A percentile compares a stretch with the other conserved stretches of the same genome.
Evolutionary conservation across 2,329 filamentous ascomycete species (phyloP).

Genomic region (Blumeria hordei): DNA sequence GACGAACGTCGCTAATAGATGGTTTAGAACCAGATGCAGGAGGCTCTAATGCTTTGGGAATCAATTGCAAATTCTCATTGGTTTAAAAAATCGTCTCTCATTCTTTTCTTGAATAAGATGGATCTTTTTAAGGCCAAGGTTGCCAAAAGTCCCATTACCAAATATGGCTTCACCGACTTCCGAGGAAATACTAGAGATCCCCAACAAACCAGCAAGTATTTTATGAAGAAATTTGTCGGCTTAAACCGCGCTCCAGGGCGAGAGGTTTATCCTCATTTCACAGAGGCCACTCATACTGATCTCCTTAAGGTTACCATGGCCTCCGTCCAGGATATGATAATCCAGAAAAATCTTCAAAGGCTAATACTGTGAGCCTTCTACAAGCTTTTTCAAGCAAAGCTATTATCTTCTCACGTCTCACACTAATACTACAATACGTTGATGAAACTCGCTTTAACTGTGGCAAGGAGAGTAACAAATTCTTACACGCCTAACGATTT

Average conservation of each 20-base stretch:
- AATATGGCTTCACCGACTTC: slow-evolving; percentile 59
- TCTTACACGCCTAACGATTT: too few relatives aligned
- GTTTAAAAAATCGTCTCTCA: slow-evolving; percentile 62
- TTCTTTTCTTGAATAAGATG: slow-evolving; percentile 74
- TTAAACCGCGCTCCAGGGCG: slow-evolving; percentile 39
- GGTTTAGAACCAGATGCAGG: slow-evolving; percentile 67
- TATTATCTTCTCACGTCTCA: too few relatives aligned
- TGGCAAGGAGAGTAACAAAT: too few relatives aligned
- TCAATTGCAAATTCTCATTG: slow-evolving; percentile 69
- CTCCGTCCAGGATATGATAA: slow-evolving; percentile 71
- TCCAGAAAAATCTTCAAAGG: slow-evolving; percentile 61
- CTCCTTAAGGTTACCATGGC: slow-evolving; percentile 69
- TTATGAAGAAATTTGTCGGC: slow-evolving; percentile 57
- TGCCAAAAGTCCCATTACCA: slow-evolving; percentile 41
- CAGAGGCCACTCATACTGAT: slow-evolving; percentile 41
- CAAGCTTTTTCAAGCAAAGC: neutral
- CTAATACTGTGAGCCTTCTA: slow-evolving; percentile 36
- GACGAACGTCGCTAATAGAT: slow-evolving; percentile 1
- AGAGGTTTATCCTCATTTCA: slow-evolving; percentile 33
- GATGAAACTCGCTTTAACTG: too few relatives aligned
- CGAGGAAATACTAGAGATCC: slow-evolving; percentile 45
- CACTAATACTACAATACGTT: too few relatives aligned
- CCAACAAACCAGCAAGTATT: slow-evolving; percentile 56
- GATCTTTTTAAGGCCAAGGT: slow-evolving; percentile 66
- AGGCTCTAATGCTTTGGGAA: slow-evolving; percentile 69